Evolutionary conservation across 768 basidiomycete species (phyloP).

Genomic region (Suillus subaureus): DNA sequence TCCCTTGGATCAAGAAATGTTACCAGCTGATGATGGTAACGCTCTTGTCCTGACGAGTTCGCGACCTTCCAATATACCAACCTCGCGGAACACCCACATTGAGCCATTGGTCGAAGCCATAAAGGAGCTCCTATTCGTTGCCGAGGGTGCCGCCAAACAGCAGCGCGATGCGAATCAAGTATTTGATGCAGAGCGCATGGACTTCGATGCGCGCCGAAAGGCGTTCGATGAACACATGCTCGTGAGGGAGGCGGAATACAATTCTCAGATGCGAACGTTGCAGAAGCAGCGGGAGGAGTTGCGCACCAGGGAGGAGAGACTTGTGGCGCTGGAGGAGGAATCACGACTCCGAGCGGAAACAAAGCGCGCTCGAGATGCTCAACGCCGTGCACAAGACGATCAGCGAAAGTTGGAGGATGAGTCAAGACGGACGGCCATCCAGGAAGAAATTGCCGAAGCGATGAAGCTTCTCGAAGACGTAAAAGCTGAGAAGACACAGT

Average conservation of each 20-base stretch:
- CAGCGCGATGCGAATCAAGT: slow-evolving; percentile 21
- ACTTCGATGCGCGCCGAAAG: slow-evolving; percentile 23
- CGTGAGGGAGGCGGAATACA: slow-evolving; percentile 20
- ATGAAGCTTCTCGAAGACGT: slow-evolving; percentile 21
- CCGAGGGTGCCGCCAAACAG: slow-evolving; percentile 13
- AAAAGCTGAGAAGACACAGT: slow-evolving; percentile 11
- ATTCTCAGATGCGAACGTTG: slow-evolving; percentile 23
- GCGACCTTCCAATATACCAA: neutral
- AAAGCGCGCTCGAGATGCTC: slow-evolving; percentile 17
- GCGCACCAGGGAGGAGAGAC: slow-evolving; percentile 17
- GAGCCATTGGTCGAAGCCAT: slow-evolving; percentile 15
- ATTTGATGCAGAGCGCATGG: slow-evolving; percentile 11
- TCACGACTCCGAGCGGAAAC: slow-evolving; percentile 27
- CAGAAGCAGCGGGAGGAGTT: slow-evolving; percentile 22
- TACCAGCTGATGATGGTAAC: neutral
- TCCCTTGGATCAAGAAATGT: neutral
- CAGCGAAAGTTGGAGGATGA: slow-evolving; percentile 22
- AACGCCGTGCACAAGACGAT: slow-evolving; percentile 30
- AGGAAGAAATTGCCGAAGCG: slow-evolving; percentile 22
- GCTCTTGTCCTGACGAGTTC: neutral
- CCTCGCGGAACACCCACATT: slow-evolving; percentile 12
- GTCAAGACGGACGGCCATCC: slow-evolving; percentile 18
- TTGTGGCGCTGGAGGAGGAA: slow-evolving; percentile 28
- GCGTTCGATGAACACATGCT: slow-evolving; percentile 24
- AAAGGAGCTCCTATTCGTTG: slow-evolving; percentile 14